Evolutionary conservation across 2,329 filamentous ascomycete genomes (phyloP).

Genomic region (Colletotrichum sp.): DNA sequence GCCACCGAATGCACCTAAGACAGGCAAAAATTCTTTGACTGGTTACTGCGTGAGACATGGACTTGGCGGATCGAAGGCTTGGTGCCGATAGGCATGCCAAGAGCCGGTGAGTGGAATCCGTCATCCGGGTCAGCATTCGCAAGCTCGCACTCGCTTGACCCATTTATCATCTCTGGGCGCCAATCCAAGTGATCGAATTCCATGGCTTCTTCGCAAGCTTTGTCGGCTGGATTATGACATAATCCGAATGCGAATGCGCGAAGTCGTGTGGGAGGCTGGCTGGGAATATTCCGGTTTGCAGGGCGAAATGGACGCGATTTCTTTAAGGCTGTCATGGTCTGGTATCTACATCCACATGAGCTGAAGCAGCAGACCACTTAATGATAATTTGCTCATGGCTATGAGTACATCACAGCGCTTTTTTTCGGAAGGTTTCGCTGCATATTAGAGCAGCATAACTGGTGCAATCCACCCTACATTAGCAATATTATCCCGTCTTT

Average conservation of each 20-base stretch:
- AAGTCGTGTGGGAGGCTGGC: neutral
- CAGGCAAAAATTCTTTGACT: neutral
- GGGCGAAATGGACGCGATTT: neutral
- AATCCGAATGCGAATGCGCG: neutral
- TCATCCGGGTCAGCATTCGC: neutral
- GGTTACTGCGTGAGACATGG: neutral
- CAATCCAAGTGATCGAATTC: constrained; percentile 10
- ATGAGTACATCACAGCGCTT: neutral
- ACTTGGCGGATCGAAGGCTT: neutral
- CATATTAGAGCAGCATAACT: neutral
- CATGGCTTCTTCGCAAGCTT: neutral
- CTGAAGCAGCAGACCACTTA: neutral
- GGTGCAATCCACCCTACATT: neutral
- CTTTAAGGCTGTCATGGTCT: neutral
- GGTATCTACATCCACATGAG: neutral
- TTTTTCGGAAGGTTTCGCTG: neutral
- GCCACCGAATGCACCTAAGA: neutral
- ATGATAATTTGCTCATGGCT: neutral
- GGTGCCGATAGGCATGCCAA: neutral
- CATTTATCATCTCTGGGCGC: constrained; percentile 30
- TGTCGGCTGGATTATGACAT: neutral
- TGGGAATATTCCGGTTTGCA: neutral
- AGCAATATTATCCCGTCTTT: neutral
- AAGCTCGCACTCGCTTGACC: constrained; percentile 22
- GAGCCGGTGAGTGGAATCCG: neutral